These are phyloP conservation scores for Penicillium paneum DNA, from an alignment of 2,329 filamentous ascomycete genomes.

Conservation along the genomic window DNA sequence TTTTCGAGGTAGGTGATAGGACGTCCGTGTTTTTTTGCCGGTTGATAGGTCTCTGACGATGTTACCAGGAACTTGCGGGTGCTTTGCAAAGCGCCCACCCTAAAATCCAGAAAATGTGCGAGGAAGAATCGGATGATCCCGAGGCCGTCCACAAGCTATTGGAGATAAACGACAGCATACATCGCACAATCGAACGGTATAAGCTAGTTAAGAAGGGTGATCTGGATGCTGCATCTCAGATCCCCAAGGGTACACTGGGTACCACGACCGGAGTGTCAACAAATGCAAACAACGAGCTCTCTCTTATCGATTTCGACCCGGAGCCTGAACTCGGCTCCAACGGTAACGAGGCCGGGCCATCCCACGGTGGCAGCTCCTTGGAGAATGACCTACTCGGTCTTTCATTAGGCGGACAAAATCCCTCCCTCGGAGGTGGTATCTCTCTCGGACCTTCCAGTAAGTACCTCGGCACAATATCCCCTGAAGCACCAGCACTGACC, in stretches of 20 bases:
- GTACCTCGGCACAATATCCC: not conserved
- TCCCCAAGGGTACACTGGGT: conserved; percentile 75
- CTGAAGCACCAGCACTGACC: not conserved
- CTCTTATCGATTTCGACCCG: conserved; percentile 82
- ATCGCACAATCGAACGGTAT: conserved; percentile 91
- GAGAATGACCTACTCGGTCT: conserved; percentile 90
- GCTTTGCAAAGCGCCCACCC: conserved; percentile 90
- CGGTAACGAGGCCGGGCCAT: conserved; percentile 44
- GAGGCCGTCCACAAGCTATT: conserved; percentile 93
- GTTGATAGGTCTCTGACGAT: not conserved
- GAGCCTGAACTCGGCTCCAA: conserved; percentile 48
- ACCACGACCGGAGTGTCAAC: conserved; percentile 63
- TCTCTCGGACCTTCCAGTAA: conserved; percentile 69
- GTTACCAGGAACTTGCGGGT: conserved; percentile 71
- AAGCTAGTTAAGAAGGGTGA: conserved; percentile 96
- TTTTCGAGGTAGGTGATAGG: conserved; percentile 56
- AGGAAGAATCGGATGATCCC: conserved; percentile 94
- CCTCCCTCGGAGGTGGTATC: conserved; percentile 75
- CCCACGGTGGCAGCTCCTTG: conserved; percentile 61
- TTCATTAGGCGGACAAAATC: conserved; percentile 69
- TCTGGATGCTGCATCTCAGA: conserved; percentile 73
- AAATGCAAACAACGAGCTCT: conserved; percentile 73
- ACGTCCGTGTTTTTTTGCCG: not conserved
- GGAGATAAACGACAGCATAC: conserved; percentile 98
- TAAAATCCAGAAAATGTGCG: conserved; percentile 99